phyloP scores from a whole-genome alignment of 345 rosid genomes.

The Salix brachista region DNA sequence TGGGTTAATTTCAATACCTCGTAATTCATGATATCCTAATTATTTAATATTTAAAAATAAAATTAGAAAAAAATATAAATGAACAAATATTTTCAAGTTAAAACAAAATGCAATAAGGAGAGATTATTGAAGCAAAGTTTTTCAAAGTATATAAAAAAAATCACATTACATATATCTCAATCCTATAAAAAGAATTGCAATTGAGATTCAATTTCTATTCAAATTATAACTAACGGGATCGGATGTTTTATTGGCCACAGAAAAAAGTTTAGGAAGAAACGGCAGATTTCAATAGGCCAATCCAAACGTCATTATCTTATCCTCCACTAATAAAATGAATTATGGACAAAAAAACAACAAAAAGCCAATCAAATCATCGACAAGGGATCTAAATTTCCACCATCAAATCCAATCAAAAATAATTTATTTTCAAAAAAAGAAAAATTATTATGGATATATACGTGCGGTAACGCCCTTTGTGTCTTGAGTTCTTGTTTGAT shows the following conservation, averaged over 20 bases:
- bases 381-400: neutral
- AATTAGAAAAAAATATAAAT: too few relatives aligned
- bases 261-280: neutral
- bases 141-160: too few relatives aligned
- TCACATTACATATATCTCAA: neutral
- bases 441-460: too few relatives aligned
- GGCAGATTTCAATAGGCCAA: neutral
- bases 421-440: too few relatives aligned
- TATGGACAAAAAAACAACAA: neutral
- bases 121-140: too few relatives aligned
- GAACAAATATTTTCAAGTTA: too few relatives aligned
- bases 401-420: neutral
- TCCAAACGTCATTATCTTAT: neutral
- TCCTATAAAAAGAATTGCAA: neutral
- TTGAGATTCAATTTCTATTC: neutral
- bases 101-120: too few relatives aligned
- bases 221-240: too few relatives aligned
- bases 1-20: too few relatives aligned
- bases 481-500: too few relatives aligned
- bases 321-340: neutral
- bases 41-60: too few relatives aligned
- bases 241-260: neutral
- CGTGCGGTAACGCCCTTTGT: rapidly evolving
- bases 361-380: neutral
- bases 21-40: too few relatives aligned